Evolutionary conservation across 2,329 filamentous ascomycete species (phyloP), one percentile per base, ranked within the genome.

Genomic region (Trichoderma polysporum): DNA sequence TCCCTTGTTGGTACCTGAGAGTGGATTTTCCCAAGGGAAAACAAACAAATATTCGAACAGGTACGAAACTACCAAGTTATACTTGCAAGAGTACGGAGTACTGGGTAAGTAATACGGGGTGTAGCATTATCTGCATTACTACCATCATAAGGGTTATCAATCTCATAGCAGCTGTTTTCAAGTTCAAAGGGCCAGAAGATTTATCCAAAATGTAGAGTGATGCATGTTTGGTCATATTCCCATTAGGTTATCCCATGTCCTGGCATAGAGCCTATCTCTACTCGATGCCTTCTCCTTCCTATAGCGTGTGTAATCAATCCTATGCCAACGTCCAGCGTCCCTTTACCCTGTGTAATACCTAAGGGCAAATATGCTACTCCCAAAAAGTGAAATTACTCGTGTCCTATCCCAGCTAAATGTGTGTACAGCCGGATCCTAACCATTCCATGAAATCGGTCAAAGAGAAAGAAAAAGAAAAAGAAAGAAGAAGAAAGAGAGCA

Each of bases 171-270:
- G 15, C 22, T 50, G 22, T 27, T 27, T 31, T 33, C 8, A 53
- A 31, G 17, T n/a, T 7, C 15, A 31, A 29, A 29, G 27, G 15
- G 27, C 13, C 25, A 53, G 12, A 19, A 19, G 27, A 25, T 6
- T 31, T 10, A 53, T n/a, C 5, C 9, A 33, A 53, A 53, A 2
- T 25, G 27, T 29, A 31, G 27, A 45, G 52, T 54, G 19, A 54
- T 47, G 10, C 61, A 45, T 54, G 35, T 54, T 54, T 45, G 13
- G 50, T 64, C 61, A 15, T 64, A 47, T 64, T 64, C 50, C 49
- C 61, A 64, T 64, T 64, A 64, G 17, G 25, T 50, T 50, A 52
- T n/a, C 39, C 25, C 47, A 29, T 47, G 33, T 52, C 15, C 57
- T 19, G 25, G 47, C 33, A 52, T 29, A 61, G 22, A 62, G 59